phyloP scores from a whole-genome alignment of 1,284 basidiomycete genomes.

The Mrakiaceae sp. region DNA sequence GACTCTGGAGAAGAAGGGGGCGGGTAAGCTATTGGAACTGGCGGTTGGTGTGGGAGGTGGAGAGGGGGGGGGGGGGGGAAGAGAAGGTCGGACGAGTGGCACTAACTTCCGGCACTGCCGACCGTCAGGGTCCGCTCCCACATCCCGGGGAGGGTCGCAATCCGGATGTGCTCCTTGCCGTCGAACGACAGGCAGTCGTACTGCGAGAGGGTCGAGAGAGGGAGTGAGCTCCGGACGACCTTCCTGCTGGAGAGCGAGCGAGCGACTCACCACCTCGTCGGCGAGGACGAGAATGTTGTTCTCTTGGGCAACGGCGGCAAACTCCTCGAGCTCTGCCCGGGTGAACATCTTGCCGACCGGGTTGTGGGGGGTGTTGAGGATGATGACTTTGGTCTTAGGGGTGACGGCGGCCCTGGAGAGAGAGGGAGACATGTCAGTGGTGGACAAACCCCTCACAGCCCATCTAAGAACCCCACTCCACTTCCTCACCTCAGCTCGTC shows the following conservation, averaged over 20 bases:
- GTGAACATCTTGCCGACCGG: constrained; percentile 93
- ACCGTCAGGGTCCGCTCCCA: constrained; percentile 88
- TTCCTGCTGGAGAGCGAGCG: neutral
- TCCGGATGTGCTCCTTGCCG: constrained; percentile 73
- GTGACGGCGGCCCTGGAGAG: constrained; percentile 55
- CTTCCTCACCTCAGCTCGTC: constrained; percentile 60
- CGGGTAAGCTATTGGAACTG: neutral
- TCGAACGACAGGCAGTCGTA: constrained; percentile 93
- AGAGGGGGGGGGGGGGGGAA: neutral
- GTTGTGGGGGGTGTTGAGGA: constrained; percentile 92
- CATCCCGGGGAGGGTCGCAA: constrained; percentile 91
- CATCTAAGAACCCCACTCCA: neutral
- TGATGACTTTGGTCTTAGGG: constrained; percentile 79
- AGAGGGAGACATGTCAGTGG: neutral
- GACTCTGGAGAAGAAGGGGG: constrained; percentile 47
- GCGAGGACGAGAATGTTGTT: constrained; percentile 86
- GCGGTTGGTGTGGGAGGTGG: neutral
- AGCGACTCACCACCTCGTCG: constrained; percentile 76
- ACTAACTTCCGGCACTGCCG: constrained; percentile 63
- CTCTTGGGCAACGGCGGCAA: constrained; percentile 79
- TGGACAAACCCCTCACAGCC: neutral
- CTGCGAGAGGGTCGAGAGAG: constrained; percentile 31
- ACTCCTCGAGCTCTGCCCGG: constrained; percentile 63
- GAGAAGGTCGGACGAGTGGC: neutral
- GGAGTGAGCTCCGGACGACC: neutral